phyloP scores from a whole-genome alignment of 805 yeast species.

The Vanderwaltozyma polyspora region DNA sequence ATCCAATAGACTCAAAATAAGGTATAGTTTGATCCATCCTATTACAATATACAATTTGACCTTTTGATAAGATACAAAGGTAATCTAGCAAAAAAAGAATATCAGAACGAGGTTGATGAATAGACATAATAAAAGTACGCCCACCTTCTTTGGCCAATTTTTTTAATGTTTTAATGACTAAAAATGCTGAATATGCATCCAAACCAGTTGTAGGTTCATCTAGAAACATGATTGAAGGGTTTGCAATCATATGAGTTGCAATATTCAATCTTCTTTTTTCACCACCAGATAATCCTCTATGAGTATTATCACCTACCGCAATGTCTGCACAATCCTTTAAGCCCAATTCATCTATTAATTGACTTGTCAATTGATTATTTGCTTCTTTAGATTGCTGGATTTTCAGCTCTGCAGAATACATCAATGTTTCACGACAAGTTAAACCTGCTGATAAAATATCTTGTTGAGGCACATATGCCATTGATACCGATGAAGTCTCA shows the following conservation, averaged over 20 bases:
- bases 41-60: conserved; percentile 41
- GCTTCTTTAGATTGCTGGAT: conserved; percentile 37
- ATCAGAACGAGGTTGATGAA: conserved; percentile 79
- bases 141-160: conserved; percentile 46
- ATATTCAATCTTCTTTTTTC: conserved; percentile 69
- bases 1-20: conserved; percentile 41
- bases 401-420: conserved; percentile 61
- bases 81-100: conserved; percentile 58
- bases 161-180: conserved; percentile 50
- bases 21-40: conserved; percentile 33
- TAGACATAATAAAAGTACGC: conserved; percentile 61
- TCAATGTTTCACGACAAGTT: conserved; percentile 60
- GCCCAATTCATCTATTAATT: conserved; percentile 53
- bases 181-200: conserved; percentile 65
- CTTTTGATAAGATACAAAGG: conserved; percentile 56
- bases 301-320: conserved; percentile 42
- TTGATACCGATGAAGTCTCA: conserved; percentile 1
- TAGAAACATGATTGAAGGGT: conserved; percentile 63
- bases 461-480: conserved; percentile 62
- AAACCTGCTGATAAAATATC: conserved; percentile 63
- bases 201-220: conserved; percentile 88
- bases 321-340: conserved; percentile 53
- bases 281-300: conserved; percentile 69
- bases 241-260: conserved; percentile 65
- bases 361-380: conserved; percentile 41